phyloP scores from a whole-genome alignment of 805 yeast genomes.

The Cyberlindnera japonica region DNA sequence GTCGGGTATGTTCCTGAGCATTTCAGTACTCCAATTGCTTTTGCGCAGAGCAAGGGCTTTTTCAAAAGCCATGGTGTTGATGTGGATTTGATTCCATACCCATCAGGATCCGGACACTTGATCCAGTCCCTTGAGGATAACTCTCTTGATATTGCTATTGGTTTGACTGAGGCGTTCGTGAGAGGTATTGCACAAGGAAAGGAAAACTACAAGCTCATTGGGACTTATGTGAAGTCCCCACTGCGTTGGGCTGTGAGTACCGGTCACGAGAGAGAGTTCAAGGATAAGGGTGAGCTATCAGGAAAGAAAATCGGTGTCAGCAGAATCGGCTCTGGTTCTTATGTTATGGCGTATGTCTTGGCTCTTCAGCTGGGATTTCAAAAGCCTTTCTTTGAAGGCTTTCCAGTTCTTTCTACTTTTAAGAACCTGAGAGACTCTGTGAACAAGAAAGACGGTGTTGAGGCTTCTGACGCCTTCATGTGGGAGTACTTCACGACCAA shows the following conservation, averaged over 20 bases:
- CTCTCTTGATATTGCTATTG: slow-evolving; percentile 77
- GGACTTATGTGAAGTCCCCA: slow-evolving; percentile 83
- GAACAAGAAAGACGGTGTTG: slow-evolving; percentile 45
- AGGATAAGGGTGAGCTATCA: slow-evolving; percentile 47
- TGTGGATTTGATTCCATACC: slow-evolving; percentile 63
- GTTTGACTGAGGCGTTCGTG: slow-evolving; percentile 87
- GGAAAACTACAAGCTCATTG: slow-evolving; percentile 57
- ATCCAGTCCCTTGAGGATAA: slow-evolving; percentile 64
- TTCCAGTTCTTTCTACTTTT: slow-evolving; percentile 62
- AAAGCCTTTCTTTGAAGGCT: slow-evolving; percentile 47
- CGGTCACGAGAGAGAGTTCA: slow-evolving; percentile 60
- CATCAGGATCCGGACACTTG: slow-evolving; percentile 86
- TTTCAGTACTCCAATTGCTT: slow-evolving; percentile 79
- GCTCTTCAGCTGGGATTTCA: slow-evolving; percentile 58
- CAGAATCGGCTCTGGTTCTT: slow-evolving; percentile 88
- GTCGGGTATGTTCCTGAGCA: slow-evolving; percentile 92
- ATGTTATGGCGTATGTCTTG: slow-evolving; percentile 84
- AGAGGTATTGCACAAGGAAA: slow-evolving; percentile 64
- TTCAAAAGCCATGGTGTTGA: slow-evolving; percentile 47
- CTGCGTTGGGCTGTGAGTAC: slow-evolving; percentile 89
- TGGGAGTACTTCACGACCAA: slow-evolving; percentile 94
- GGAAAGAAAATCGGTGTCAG: slow-evolving; percentile 73
- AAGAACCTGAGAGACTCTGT: slow-evolving; percentile 77
- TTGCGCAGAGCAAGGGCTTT: slow-evolving; percentile 60
- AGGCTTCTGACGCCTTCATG: slow-evolving; percentile 78